Conservation (phyloP, 129 eudicot species). For the Apium graveolens region DNA sequence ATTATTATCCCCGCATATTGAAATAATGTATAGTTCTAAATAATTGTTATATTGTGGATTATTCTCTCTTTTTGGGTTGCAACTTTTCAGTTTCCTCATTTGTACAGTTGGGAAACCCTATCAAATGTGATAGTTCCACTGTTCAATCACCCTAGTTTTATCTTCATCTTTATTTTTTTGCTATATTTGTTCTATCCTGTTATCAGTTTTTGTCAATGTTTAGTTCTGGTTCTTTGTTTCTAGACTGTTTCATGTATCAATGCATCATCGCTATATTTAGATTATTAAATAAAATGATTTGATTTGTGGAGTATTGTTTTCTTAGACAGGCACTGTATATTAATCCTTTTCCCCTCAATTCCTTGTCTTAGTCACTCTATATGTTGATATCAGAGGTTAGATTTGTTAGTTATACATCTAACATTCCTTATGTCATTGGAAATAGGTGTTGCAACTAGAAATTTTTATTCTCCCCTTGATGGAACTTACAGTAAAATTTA, state of each 20-base stretch:
- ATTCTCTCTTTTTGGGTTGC: neutral
- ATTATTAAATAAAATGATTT: neutral
- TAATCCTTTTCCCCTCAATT: neutral
- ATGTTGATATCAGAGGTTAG: neutral
- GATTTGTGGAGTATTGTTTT: neutral
- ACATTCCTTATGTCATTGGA: neutral
- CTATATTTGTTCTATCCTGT: neutral
- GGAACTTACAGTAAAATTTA: neutral
- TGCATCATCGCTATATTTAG: neutral
- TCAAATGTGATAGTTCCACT: neutral
- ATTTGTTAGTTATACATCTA: neutral
- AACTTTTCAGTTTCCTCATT: neutral
- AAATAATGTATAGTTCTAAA: neutral
- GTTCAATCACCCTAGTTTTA: neutral
- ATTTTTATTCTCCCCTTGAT: neutral
- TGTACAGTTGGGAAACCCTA: neutral
- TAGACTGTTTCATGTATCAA: neutral
- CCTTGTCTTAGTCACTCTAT: neutral
- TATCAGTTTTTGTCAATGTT: neutral
- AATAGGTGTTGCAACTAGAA: neutral
- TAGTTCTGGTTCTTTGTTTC: too few species aligned
- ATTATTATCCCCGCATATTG: too few species aligned
- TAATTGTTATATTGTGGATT: neutral
- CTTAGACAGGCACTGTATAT: neutral
- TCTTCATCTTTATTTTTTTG: too few species aligned